Base-by-base conservation (phyloP, 768 basidiomycete species). In the Leccinum aurantiacum region DNA sequence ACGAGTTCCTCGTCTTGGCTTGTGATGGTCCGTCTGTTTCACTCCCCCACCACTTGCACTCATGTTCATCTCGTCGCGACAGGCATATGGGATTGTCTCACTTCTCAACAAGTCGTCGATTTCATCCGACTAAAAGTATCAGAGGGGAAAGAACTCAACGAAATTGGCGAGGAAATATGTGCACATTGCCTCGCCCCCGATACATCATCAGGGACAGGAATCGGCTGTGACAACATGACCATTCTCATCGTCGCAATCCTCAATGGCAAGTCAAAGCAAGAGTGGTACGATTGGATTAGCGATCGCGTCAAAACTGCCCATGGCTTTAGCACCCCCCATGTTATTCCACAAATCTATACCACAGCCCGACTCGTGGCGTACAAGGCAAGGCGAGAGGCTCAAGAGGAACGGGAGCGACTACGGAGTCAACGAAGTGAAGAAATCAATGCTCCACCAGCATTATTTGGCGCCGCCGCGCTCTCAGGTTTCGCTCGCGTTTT, bases 151-250 rank as follows among this genome's bases (percentile, higher is more conserved):
- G 80, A 86, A 55, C 83, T 98, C 8, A 65, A 76, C n/a, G 88
- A 95, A 71, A 92, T 98, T 60, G 86, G 89, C 67, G 93, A 96
- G 74, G 82, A 86, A 68, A 87, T 98, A 65, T 96, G 95, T 75
- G 90, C 93, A 60, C 88, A 90, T 65, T 98, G 97, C 69, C 82
- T 98, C 51, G 95, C 97, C 24, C 95, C 95, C 1, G 94, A 97
- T 71, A 91, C 92, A 2, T 88, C 89, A 24, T 90, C 90, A 37
- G 92, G 91, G 52, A 86, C 86, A 48, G 97, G 97, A 13, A 92
- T 98, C 63, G 97, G 97, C 19, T 98, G 96, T 73, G 97, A 99
- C 78, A 98, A 99, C 78, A 99, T 99, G 97, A 99, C 97, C 0
- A 79, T 97, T 53, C 82, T 98, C 65, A 84, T 99, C 55, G 83